phyloP scores from a whole-genome alignment of 495 filamentous ascomycete genomes.

The Annulohypoxylon stygium region DNA sequence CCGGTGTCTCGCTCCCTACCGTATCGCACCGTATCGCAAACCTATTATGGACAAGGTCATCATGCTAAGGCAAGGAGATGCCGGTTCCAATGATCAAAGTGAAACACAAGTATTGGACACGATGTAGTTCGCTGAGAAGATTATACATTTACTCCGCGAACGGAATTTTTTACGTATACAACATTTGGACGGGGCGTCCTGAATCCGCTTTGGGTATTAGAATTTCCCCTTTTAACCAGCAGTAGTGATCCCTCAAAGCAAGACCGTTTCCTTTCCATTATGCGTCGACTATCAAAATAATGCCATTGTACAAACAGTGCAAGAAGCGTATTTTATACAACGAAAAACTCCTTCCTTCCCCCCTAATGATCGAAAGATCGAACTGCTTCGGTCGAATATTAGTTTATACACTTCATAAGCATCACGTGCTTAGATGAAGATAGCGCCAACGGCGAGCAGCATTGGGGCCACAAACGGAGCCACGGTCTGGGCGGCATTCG shows the following conservation, averaged over 20 bases:
- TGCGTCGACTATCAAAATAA: conserved; percentile 27
- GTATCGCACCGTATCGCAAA: neutral
- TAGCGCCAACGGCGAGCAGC: conserved; percentile 46
- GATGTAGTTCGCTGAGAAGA: conserved; percentile 27
- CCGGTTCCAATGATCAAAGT: neutral
- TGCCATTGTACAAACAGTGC: conserved; percentile 31
- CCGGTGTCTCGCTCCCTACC: neutral
- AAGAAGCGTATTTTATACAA: conserved; percentile 39
- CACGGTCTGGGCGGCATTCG: conserved; percentile 46
- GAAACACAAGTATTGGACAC: conserved; percentile 5
- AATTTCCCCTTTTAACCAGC: conserved; percentile 2
- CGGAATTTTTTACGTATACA: conserved; percentile 32
- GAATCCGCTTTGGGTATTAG: conserved; percentile 20
- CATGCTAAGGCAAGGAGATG: neutral
- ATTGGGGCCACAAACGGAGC: conserved; percentile 48
- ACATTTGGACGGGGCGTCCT: neutral
- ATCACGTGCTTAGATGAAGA: conserved; percentile 38
- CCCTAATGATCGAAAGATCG: conserved; percentile 3
- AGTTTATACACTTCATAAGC: neutral
- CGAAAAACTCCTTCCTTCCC: conserved; percentile 18
- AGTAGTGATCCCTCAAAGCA: conserved; percentile 19
- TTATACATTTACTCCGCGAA: conserved; percentile 37
- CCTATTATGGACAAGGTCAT: neutral
- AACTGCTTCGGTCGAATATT: conserved; percentile 6
- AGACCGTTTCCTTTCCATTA: conserved; percentile 34